Conservation (phyloP, 2,329 filamentous ascomycete species). For the Fusarium humuli region DNA sequence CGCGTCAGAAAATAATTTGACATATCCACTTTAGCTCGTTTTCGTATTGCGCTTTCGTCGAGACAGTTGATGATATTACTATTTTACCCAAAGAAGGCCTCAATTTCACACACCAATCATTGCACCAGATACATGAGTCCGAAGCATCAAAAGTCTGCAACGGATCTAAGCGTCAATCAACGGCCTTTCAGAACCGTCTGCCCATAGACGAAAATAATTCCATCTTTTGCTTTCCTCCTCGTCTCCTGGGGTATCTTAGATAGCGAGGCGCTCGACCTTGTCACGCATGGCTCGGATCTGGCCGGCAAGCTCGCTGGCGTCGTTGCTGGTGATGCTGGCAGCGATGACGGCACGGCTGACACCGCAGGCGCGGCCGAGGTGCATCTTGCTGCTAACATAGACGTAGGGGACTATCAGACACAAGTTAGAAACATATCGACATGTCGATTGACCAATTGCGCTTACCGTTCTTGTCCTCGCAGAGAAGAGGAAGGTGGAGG, state of each 20-base stretch:
- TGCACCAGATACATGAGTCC: slow-evolving; percentile 9
- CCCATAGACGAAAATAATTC: slow-evolving; percentile 24
- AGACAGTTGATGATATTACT: slow-evolving; percentile 43
- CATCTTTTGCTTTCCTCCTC: slow-evolving; percentile 36
- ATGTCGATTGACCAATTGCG: not conserved
- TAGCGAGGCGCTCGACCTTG: slow-evolving; percentile 95
- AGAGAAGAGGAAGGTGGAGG: slow-evolving; percentile 87
- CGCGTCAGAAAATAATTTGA: slow-evolving; percentile 18
- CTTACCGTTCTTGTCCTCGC: slow-evolving; percentile 77
- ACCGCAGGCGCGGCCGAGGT: slow-evolving; percentile 89
- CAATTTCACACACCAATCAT: slow-evolving; percentile 36
- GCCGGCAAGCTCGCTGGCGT: slow-evolving; percentile 85
- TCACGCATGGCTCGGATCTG: slow-evolving; percentile 92
- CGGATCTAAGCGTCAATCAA: slow-evolving; percentile 25
- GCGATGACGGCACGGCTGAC: slow-evolving; percentile 90
- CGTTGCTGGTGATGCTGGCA: slow-evolving; percentile 89
- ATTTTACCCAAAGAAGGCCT: slow-evolving; percentile 23
- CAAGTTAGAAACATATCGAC: slow-evolving; percentile 22
- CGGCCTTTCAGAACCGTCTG: slow-evolving; percentile 4
- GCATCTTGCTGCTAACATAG: slow-evolving; percentile 81
- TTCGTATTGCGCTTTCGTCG: slow-evolving; percentile 34
- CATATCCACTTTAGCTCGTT: slow-evolving; percentile 40
- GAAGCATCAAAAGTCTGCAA: slow-evolving; percentile 27
- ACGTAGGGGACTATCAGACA: slow-evolving; percentile 63
- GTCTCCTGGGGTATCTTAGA: slow-evolving; percentile 66